Evolutionary conservation across 768 basidiomycete species (phyloP).

Genomic region (Mycena venus): DNA sequence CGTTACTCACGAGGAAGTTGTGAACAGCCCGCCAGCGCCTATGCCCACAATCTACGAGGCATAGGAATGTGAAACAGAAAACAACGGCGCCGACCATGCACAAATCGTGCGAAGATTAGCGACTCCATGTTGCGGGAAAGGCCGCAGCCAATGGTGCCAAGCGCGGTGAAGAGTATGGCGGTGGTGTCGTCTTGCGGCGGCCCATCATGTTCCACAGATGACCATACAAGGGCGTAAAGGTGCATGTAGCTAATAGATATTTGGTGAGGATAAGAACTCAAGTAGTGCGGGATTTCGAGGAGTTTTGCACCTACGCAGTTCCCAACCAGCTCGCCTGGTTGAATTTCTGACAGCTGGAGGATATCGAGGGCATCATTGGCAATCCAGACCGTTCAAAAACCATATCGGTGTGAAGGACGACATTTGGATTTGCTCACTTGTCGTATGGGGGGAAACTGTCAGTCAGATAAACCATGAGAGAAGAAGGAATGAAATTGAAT

Average conservation of each 20-base stretch:
- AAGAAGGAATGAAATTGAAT: too few relatives aligned
- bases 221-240: slow-evolving; percentile 88
- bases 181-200: slow-evolving; percentile 71
- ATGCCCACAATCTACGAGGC: slow-evolving; percentile 73
- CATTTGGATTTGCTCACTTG: too few relatives aligned
- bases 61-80: background rate
- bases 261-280: slow-evolving; percentile 52
- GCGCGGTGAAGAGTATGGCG: slow-evolving; percentile 69
- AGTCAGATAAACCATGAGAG: too few relatives aligned
- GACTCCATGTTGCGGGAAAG: too few relatives aligned
- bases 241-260: slow-evolving; percentile 83
- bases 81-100: slow-evolving; percentile 54
- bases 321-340: too few relatives aligned
- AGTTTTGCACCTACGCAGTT: slow-evolving; percentile 65
- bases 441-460: too few relatives aligned
- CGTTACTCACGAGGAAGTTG: too few relatives aligned
- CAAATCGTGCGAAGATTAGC: slow-evolving; percentile 81
- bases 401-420: too few relatives aligned
- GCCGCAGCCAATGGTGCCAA: too few relatives aligned
- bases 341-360: slow-evolving; percentile 83
- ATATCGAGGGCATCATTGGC: slow-evolving; percentile 86
- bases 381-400: too few relatives aligned
- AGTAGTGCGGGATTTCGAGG: background rate
- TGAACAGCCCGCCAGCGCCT: slow-evolving; percentile 84
- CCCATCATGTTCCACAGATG: slow-evolving; percentile 85